Percentiles rank a stretch among this genome's conserved stretches.
Evolutionary conservation across 192 early-diverging fungal species (phyloP).

Genomic region (Coemansia sp.): DNA sequence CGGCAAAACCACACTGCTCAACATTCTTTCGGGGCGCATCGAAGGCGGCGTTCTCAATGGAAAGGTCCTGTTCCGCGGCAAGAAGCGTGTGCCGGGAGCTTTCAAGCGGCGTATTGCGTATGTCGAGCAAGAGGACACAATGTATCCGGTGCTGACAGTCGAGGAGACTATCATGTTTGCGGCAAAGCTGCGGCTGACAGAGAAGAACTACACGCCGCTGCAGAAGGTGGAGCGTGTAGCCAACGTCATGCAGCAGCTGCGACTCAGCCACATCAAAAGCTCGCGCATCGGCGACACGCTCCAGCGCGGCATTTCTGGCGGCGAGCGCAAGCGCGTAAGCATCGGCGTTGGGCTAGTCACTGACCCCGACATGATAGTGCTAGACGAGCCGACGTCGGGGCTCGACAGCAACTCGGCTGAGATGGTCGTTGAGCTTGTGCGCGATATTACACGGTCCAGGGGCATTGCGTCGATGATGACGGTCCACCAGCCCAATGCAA

Average conservation of each 20-base stretch:
- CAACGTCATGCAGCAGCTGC: constrained; percentile 82
- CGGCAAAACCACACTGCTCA: constrained; percentile 88
- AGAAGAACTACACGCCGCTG: constrained; percentile 63
- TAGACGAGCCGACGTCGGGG: constrained; percentile 83
- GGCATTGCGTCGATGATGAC: constrained; percentile 85
- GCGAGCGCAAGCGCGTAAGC: constrained; percentile 88
- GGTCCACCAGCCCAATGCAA: constrained; percentile 92
- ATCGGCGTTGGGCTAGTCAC: constrained; percentile 95
- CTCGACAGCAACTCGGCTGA: constrained; percentile 91
- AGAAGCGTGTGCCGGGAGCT: constrained; percentile 59
- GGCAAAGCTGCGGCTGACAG: constrained; percentile 75
- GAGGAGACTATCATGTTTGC: constrained; percentile 89
- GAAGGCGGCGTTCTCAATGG: constrained; percentile 69
- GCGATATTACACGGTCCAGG: constrained; percentile 71
- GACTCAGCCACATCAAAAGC: constrained; percentile 79
- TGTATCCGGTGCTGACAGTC: constrained; percentile 85
- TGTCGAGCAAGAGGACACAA: constrained; percentile 90
- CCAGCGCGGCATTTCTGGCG: constrained; percentile 82
- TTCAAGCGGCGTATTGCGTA: constrained; percentile 75
- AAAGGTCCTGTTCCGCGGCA: constrained; percentile 77
- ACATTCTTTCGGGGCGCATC: constrained; percentile 81
- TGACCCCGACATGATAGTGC: constrained; percentile 84
- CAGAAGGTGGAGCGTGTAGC: constrained; percentile 68
- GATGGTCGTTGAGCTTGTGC: constrained; percentile 90
- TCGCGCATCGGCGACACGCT: constrained; percentile 70